These are phyloP conservation scores for Syzygium aromaticum DNA, from an alignment of 345 rosid species.

Conservation along the genomic window DNA sequence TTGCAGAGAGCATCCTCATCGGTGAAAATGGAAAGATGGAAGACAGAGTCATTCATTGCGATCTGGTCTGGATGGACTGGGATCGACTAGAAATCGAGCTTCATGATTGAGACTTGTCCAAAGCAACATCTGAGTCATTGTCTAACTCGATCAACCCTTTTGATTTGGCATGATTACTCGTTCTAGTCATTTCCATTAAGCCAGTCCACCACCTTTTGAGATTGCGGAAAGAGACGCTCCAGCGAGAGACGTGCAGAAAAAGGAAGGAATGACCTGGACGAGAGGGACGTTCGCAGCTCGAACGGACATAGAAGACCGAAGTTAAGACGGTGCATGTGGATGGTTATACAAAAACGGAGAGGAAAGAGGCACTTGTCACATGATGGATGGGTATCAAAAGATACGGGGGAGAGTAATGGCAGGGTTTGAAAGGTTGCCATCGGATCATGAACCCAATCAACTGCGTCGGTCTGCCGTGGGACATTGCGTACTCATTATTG, in stretches of 20 bases:
- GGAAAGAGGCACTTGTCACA: not conserved
- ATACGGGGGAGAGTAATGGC: not conserved
- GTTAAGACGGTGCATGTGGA: not conserved
- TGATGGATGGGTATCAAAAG: not conserved
- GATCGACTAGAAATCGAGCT: not conserved
- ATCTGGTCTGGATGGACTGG: not conserved
- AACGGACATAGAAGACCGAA: not conserved
- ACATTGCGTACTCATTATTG: not conserved
- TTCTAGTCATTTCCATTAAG: not conserved
- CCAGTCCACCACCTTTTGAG: not conserved
- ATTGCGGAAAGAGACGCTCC: not conserved
- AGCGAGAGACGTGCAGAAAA: not conserved
- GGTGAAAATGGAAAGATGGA: not conserved
- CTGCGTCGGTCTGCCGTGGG: not conserved
- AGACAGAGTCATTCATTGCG: not conserved
- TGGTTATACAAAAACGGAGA: not conserved
- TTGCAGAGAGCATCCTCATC: not conserved
- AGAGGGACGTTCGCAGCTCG: not conserved
- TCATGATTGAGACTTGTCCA: not conserved
- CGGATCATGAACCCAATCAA: not conserved
- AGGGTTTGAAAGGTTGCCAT: not conserved
- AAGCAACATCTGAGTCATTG: not conserved
- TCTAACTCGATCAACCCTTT: not conserved
- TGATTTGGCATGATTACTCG: not conserved
- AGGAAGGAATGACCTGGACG: not conserved